Percentiles rank a stretch among this genome's conserved stretches.
Evolutionary conservation across 352 stramenopile species (phyloP).

Genomic region (Pythium angustatum): DNA sequence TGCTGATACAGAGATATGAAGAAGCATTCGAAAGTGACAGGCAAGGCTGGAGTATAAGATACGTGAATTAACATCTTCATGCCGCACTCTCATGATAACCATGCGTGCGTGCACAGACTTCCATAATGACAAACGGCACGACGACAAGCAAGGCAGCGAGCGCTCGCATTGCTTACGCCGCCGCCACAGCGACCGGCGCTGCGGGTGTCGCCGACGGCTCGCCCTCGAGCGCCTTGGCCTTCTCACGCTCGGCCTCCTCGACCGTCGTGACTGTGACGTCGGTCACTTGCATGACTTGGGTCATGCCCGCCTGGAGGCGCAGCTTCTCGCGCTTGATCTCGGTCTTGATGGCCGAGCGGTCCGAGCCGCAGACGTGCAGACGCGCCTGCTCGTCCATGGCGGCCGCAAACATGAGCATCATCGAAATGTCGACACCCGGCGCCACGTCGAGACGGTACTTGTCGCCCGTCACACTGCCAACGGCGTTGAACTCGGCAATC

Average conservation of each 20-base stretch:
- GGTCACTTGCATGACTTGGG: neutral
- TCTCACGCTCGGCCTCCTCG: conserved; percentile 11
- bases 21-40: no score
- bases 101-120: neutral
- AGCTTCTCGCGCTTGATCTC: conserved; percentile 22
- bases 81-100: neutral
- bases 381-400: conserved; percentile 22
- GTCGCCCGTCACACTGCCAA: conserved; percentile 2
- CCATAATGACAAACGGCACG: conserved; percentile 9
- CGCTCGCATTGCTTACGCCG: neutral
- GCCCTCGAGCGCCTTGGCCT: conserved; percentile 10
- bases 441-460: conserved; percentile 22
- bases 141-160: neutral
- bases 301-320: conserved; percentile 8
- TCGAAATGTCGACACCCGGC: conserved; percentile 19
- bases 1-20: no score
- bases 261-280: conserved; percentile 12
- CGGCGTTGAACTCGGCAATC: conserved; percentile 16
- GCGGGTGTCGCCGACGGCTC: neutral
- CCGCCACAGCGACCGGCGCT: neutral
- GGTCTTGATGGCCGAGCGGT: conserved; percentile 17
- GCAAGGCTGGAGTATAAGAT: neutral
- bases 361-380: conserved; percentile 12
- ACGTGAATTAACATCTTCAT: neutral
- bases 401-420: conserved; percentile 20